Percentiles rank a stretch among this genome's conserved stretches.
These are phyloP conservation scores for Fusarium burgessii DNA, from an alignment of 2,329 filamentous ascomycete species.

Conservation along the genomic window DNA sequence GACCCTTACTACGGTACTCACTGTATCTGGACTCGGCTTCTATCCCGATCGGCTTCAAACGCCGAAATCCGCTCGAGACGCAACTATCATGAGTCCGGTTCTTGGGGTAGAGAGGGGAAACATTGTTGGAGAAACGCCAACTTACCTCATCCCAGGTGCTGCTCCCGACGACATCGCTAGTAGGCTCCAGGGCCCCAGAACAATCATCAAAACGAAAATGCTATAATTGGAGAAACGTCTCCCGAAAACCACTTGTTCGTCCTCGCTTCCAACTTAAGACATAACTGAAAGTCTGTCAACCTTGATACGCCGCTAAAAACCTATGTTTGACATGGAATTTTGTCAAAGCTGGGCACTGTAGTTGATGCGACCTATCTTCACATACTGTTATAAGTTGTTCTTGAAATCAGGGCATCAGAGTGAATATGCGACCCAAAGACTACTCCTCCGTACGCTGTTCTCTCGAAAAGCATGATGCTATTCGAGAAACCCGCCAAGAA, in stretches of 20 bases:
- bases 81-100: background rate
- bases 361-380: background rate
- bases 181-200: background rate
- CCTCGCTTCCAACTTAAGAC: background rate
- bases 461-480: too few species aligned
- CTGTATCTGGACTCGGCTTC: conserved; percentile 10
- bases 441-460: too few species aligned
- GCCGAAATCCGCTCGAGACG: background rate
- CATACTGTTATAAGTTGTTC: background rate
- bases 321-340: background rate
- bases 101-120: background rate
- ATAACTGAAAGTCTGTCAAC: background rate
- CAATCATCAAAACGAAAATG: background rate
- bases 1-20: background rate
- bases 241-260: background rate
- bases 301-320: background rate
- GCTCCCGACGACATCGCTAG: too few species aligned
- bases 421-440: background rate
- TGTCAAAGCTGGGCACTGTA: background rate
- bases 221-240: background rate
- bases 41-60: conserved; percentile 13
- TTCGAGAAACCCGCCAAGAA: too few species aligned
- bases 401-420: background rate
- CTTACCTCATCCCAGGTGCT: background rate
- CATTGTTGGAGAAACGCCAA: background rate